Evolutionary conservation across 1,284 basidiomycete species (phyloP).

Genomic region (Lentinus polychrous): DNA sequence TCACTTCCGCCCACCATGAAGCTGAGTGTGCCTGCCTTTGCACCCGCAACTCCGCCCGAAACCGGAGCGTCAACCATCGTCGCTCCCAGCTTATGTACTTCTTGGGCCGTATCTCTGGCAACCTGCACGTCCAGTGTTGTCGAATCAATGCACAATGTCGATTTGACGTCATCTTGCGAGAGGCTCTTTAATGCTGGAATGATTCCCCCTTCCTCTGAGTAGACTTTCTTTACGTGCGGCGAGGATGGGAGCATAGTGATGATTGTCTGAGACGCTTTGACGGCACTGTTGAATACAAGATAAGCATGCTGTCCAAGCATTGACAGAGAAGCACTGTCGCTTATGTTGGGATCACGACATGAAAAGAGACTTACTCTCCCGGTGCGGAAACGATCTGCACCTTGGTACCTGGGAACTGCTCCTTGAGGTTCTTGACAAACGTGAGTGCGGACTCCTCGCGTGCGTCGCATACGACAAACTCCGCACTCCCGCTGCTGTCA

Average conservation of each 20-base stretch:
- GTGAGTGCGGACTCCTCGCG: slow-evolving; percentile 48
- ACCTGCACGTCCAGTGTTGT: slow-evolving; percentile 80
- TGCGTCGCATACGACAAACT: slow-evolving; percentile 76
- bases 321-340: background rate
- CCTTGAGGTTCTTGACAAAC: slow-evolving; percentile 50
- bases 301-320: background rate
- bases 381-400: slow-evolving; percentile 55
- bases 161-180: slow-evolving; percentile 29
- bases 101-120: slow-evolving; percentile 54
- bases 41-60: slow-evolving; percentile 83
- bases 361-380: slow-evolving; percentile 49
- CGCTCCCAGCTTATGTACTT: slow-evolving; percentile 53
- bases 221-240: slow-evolving; percentile 73
- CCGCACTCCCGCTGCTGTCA: slow-evolving; percentile 33
- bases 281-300: slow-evolving; percentile 39
- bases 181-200: slow-evolving; percentile 48
- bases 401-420: slow-evolving; percentile 49
- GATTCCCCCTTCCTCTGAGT: slow-evolving; percentile 50
- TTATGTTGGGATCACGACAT: background rate
- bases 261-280: slow-evolving; percentile 55
- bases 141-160: slow-evolving; percentile 77
- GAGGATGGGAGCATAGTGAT: slow-evolving; percentile 87
- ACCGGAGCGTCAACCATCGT: slow-evolving; percentile 88
- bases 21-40: slow-evolving; percentile 78
- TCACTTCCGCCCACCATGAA: slow-evolving; percentile 84